A percentile compares a stretch with the other conserved stretches of the same genome.
Evolutionary conservation across 2,329 filamentous ascomycete species (phyloP).

Genomic region (Zelopaecilomyces penicillatus): DNA sequence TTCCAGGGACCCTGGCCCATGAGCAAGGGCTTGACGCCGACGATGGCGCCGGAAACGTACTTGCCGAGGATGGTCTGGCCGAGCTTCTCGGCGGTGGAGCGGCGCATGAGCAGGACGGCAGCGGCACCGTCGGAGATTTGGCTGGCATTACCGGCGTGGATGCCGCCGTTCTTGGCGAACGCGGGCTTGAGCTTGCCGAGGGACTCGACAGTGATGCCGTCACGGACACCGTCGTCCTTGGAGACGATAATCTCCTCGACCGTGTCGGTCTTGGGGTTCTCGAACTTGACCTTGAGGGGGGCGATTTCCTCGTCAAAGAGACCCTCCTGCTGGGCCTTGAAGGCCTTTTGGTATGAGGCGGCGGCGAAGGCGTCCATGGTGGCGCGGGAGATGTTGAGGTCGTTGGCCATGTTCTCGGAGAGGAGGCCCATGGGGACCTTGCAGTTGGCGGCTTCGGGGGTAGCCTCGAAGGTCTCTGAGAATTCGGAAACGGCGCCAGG

Average conservation of each 20-base stretch:
- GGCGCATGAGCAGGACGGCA: constrained; percentile 91
- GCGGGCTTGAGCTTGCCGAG: constrained; percentile 86
- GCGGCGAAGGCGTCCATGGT: constrained; percentile 91
- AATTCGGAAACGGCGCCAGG: constrained; percentile 86
- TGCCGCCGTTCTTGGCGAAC: constrained; percentile 84
- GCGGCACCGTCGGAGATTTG: constrained; percentile 95
- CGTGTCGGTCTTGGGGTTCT: constrained; percentile 83
- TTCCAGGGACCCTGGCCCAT: constrained; percentile 97
- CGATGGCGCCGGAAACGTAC: constrained; percentile 76
- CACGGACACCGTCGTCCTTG: constrained; percentile 79
- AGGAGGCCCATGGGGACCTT: constrained; percentile 95
- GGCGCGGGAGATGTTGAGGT: constrained; percentile 61
- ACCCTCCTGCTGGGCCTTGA: constrained; percentile 76
- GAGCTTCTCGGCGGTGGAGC: constrained; percentile 78
- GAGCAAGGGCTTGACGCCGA: constrained; percentile 83
- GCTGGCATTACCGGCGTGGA: constrained; percentile 92
- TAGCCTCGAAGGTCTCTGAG: constrained; percentile 74
- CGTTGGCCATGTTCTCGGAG: constrained; percentile 91
- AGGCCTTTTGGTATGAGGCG: constrained; percentile 83
- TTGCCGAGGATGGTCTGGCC: constrained; percentile 88
- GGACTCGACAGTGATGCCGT: constrained; percentile 77
- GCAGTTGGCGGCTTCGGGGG: constrained; percentile 84
- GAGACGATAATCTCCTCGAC: constrained; percentile 75
- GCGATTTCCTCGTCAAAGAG: constrained; percentile 88
- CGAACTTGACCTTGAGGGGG: constrained; percentile 77